Evolutionary conservation across 2,329 filamentous ascomycete species (phyloP).

Genomic region (Pseudogymnoascus pannorum): DNA sequence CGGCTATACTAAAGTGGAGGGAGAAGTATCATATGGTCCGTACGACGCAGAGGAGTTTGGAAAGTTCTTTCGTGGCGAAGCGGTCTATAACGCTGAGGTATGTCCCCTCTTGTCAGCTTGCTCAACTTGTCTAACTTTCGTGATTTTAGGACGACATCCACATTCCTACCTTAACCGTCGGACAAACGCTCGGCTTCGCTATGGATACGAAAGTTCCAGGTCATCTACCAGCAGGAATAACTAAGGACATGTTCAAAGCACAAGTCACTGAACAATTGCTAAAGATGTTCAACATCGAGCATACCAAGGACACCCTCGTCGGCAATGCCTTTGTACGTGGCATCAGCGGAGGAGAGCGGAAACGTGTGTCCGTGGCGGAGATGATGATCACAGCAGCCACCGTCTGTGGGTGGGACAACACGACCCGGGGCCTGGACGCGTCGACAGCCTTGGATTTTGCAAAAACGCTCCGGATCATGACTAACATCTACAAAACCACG

Average conservation of each 20-base stretch:
- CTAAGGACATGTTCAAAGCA: conserved; percentile 38
- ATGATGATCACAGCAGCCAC: conserved; percentile 24
- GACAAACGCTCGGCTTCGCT: conserved; percentile 46
- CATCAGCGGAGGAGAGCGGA: conserved; percentile 54
- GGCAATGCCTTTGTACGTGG: conserved; percentile 53
- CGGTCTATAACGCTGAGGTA: conserved; percentile 49
- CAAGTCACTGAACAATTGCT: conserved; percentile 43
- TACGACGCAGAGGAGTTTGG: conserved; percentile 34
- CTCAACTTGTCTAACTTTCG: too few relatives aligned
- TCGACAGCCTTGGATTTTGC: conserved; percentile 54
- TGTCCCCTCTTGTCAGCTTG: too few relatives aligned
- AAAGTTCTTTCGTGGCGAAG: conserved; percentile 46
- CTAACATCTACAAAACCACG: conserved; percentile 51
- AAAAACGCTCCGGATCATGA: conserved; percentile 54
- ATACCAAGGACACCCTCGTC: conserved; percentile 48
- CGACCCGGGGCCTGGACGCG: conserved; percentile 57
- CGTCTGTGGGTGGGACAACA: conserved; percentile 62
- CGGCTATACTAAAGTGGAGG: conserved; percentile 51
- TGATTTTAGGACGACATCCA: conserved; percentile 46
- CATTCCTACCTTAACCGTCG: conserved; percentile 43
- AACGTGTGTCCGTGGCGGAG: conserved; percentile 55
- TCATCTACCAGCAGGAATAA: conserved; percentile 35
- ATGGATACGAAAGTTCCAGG: conserved; percentile 55
- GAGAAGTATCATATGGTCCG: conserved; percentile 50
- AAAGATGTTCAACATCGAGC: conserved; percentile 37